A percentile compares a stretch with the other conserved stretches of the same genome.
Conservation (phyloP, 108 stramenopile genomes). For the Fistulifera pelliculosa region DNA sequence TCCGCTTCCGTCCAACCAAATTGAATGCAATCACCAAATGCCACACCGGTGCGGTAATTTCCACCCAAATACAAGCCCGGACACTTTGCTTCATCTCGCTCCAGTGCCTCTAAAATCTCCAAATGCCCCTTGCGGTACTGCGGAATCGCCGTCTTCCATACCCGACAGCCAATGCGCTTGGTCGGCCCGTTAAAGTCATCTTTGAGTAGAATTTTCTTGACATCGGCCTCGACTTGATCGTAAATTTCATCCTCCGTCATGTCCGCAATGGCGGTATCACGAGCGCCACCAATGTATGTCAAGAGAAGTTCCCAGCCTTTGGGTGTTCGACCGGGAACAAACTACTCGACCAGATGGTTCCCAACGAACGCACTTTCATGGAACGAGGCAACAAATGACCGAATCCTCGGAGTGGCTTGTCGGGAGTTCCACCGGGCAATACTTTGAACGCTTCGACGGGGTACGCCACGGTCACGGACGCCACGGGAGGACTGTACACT, state of each 20-base stretch:
- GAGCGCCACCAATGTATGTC: conserved; percentile 93
- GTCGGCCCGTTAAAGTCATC: conserved; percentile 45
- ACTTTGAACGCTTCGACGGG: conserved; percentile 86
- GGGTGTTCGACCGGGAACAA: conserved; percentile 89
- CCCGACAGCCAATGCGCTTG: conserved; percentile 74
- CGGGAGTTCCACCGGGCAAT: conserved; percentile 62
- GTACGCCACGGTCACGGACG: conserved; percentile 88
- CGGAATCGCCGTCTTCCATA: conserved; percentile 95
- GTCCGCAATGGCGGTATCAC: conserved; percentile 79
- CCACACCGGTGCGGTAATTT: conserved; percentile 91
- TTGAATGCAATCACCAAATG: conserved; percentile 91
- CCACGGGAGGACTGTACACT: conserved; percentile 92
- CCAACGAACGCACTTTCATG: conserved; percentile 80
- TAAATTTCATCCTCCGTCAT: conserved; percentile 83
- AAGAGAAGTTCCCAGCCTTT: conserved; percentile 80
- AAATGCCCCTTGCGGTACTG: conserved; percentile 86
- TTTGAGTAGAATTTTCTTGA: conserved; percentile 74
- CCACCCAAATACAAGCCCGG: conserved; percentile 83
- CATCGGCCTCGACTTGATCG: conserved; percentile 79
- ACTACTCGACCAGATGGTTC: conserved; percentile 89
- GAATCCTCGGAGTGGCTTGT: conserved; percentile 81
- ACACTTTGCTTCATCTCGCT: conserved; percentile 32
- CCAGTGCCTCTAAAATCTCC: conserved; percentile 51
- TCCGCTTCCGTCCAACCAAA: conserved; percentile 88
- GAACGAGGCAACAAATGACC: conserved; percentile 86